A percentile compares a stretch with the other conserved stretches of the same genome.
Conservation (phyloP, 2,329 filamentous ascomycete species). For the Sordariomycetes sp. region DNA sequence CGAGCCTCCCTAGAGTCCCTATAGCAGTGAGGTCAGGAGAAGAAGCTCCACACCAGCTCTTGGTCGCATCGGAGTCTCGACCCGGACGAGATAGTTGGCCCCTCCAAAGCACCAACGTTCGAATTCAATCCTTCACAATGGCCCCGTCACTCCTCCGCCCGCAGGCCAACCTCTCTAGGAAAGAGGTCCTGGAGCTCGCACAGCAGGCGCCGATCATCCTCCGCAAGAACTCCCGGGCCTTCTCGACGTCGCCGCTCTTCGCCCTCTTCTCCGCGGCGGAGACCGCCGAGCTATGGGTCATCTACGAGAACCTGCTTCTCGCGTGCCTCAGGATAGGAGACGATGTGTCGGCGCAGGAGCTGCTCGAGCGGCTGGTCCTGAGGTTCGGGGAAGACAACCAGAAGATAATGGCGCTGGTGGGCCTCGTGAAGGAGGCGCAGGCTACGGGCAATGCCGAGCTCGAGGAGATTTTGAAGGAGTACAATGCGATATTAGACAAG, state of each 20-base stretch:
- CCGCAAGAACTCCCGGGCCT: slow-evolving; percentile 35
- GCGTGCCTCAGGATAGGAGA: slow-evolving; percentile 77
- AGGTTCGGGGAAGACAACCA: slow-evolving; percentile 81
- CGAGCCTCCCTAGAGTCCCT: not conserved
- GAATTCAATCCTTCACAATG: slow-evolving; percentile 16
- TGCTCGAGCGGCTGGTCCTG: slow-evolving; percentile 59
- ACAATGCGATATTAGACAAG: slow-evolving; percentile 54
- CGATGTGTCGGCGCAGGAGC: slow-evolving; percentile 60
- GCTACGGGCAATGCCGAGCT: slow-evolving; percentile 54
- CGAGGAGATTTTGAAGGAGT: slow-evolving; percentile 58
- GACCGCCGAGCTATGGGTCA: slow-evolving; percentile 68
- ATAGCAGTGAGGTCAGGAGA: not conserved
- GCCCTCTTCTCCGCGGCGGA: slow-evolving; percentile 48
- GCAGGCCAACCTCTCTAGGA: slow-evolving; percentile 40
- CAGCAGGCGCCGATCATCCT: slow-evolving; percentile 46
- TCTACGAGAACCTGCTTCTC: slow-evolving; percentile 76
- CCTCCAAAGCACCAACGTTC: not conserved
- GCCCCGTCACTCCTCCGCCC: slow-evolving; percentile 40
- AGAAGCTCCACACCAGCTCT: not conserved
- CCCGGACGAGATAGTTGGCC: not conserved
- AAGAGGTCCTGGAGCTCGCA: slow-evolving; percentile 42
- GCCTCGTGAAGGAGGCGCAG: slow-evolving; percentile 72
- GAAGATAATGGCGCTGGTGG: slow-evolving; percentile 69
- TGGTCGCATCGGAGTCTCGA: not conserved
- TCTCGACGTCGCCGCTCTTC: slow-evolving; percentile 38